These are phyloP conservation scores for Rubia yunnanensis DNA, from an alignment of 257 asterid genomes.

Conservation along the genomic window DNA sequence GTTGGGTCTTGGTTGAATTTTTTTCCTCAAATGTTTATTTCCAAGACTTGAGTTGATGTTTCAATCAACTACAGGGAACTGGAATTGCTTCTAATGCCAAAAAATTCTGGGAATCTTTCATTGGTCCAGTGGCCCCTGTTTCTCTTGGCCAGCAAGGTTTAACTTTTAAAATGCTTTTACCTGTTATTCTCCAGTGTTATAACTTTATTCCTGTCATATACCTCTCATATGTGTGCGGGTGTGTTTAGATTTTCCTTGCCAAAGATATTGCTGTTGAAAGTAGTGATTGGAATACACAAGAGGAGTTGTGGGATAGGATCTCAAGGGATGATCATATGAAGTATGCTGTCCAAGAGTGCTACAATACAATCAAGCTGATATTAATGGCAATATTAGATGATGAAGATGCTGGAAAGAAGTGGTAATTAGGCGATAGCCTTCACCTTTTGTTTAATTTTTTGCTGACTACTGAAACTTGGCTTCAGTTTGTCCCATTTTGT, in stretches of 20 bases:
- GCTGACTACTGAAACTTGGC: not conserved
- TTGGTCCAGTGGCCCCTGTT: slow-evolving; percentile 98
- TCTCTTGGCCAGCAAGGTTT: slow-evolving; percentile 92
- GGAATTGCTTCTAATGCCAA: slow-evolving; percentile 93
- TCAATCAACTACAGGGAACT: slow-evolving; percentile 48
- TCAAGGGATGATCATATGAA: slow-evolving; percentile 92
- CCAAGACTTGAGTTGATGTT: slow-evolving; percentile 13
- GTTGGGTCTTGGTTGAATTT: not conserved
- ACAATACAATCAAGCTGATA: slow-evolving; percentile 50
- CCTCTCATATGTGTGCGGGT: not conserved
- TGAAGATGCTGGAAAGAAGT: slow-evolving; percentile 82
- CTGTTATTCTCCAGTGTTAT: not conserved
- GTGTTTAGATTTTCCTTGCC: slow-evolving; percentile 67
- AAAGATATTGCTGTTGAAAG: slow-evolving; percentile 83
- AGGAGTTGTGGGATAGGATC: slow-evolving; percentile 88
- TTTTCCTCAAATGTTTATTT: not conserved
- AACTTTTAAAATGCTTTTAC: not conserved
- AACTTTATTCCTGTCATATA: not conserved
- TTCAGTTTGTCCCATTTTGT: not conserved
- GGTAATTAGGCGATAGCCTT: slow-evolving; percentile 34
- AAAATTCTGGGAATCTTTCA: slow-evolving; percentile 52
- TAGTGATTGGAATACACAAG: slow-evolving; percentile 53
- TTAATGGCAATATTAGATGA: slow-evolving; percentile 65
- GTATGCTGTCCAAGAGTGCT: slow-evolving; percentile 93
- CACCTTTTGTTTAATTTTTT: not conserved